These are phyloP conservation scores for Herpetospermum pedunculosum DNA, from an alignment of 306 rosid species.

Conservation along the genomic window DNA sequence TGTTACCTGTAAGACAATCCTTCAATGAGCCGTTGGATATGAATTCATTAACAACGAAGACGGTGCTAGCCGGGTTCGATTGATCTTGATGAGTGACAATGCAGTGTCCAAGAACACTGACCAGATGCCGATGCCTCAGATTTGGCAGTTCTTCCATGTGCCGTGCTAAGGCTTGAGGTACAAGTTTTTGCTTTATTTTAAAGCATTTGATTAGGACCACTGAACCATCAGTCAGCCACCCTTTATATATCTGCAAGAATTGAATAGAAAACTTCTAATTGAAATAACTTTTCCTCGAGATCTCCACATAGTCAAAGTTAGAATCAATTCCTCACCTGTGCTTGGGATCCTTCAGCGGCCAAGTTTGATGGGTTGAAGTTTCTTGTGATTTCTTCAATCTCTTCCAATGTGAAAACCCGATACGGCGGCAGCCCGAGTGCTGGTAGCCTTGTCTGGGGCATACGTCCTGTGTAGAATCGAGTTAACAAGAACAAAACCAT, in stretches of 20 bases:
- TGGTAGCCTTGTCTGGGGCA: constrained; percentile 34
- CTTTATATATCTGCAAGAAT: constrained; percentile 51
- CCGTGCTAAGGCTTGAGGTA: constrained; percentile 25
- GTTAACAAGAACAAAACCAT: neutral
- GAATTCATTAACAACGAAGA: constrained; percentile 50
- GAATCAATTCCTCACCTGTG: constrained; percentile 33
- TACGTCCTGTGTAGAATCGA: constrained; percentile 27
- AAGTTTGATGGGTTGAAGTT: constrained; percentile 51
- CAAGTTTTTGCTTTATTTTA: constrained; percentile 41
- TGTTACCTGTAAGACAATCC: constrained; percentile 53
- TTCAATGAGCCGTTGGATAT: constrained; percentile 45
- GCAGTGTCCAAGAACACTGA: constrained; percentile 74
- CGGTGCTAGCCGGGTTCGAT: constrained; percentile 32
- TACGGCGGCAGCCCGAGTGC: constrained; percentile 54
- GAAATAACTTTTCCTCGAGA: neutral
- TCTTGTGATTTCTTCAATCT: constrained; percentile 72
- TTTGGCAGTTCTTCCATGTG: constrained; percentile 39
- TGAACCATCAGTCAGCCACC: constrained; percentile 55
- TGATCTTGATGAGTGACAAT: constrained; percentile 38
- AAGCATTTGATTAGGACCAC: constrained; percentile 40
- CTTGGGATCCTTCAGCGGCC: constrained; percentile 45
- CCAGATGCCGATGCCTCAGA: constrained; percentile 74
- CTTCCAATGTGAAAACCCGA: constrained; percentile 53
- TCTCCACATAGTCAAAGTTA: neutral
- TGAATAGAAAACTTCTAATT: constrained; percentile 2